Evolutionary conservation across 1,139 yeast genomes (phyloP), one percentile per base, ranked within the genome.

Genomic region (Taiozyma sp.): DNA sequence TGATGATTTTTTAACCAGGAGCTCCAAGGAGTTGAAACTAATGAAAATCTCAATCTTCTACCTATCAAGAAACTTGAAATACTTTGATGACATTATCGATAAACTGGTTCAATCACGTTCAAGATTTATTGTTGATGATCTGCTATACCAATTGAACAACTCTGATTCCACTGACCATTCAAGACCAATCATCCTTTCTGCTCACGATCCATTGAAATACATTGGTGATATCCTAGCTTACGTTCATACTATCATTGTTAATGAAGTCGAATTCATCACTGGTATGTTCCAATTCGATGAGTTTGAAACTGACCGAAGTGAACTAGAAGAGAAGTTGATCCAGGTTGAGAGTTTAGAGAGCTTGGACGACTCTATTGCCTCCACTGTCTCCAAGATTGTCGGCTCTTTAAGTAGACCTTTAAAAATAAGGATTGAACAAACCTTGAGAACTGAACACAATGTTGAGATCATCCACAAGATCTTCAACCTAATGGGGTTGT

Each of bases 191-290:
- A 78, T 80, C 45, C 70, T 85, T 47, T 79, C 85, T 12, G 85
- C 92, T 0, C 88, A 86, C 65, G 97, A 93, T 66, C 89, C 97
- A 2, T 73, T 83, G 22, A 74, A 96, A 52, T 91, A 84, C 59
- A 76, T 89, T 22, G 96, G 98, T 29, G 98, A 91, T 65, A 77
- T 93, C 34, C 71, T 93, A 45, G 99, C 99, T 0, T 88, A 89
- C 71, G 78, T 92, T 14, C 98, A 95, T 64, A 81, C 95, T 0
- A 78, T 90, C n/a, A 84, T 92, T 38, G 96, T 91, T 6, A 88
- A 89, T 66, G 99, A 95, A 66, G 77, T 83, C 40, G 99, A 95
- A 64, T 76, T 86, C 39, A 76, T 93, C 16, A 76, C 78, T 8
- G 76, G 78, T 12, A 63, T 85, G 50, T 76, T 85, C 54, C 75